phyloP scores from a whole-genome alignment of 257 asterid genomes.

The Echium plantagineum region DNA sequence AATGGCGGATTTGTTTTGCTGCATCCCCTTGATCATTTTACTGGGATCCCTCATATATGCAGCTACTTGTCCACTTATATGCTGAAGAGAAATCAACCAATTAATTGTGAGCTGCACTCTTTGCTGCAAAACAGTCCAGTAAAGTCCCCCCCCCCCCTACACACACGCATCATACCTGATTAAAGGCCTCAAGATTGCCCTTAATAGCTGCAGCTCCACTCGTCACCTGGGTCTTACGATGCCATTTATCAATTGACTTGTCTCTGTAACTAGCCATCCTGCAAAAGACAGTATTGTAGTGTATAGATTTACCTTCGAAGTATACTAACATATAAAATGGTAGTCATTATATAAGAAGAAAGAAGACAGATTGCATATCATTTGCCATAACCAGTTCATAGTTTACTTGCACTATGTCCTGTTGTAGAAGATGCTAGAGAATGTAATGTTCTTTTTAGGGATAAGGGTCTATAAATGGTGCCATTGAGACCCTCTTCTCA shows the following conservation, averaged over 20 bases:
- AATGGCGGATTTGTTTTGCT: slow-evolving; percentile 58
- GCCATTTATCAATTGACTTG: slow-evolving; percentile 93
- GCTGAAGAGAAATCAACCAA: slow-evolving; percentile 34
- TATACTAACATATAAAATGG: neutral
- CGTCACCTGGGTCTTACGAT: slow-evolving; percentile 83
- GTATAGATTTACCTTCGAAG: neutral
- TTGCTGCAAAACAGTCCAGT: slow-evolving; percentile 6
- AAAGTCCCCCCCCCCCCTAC: slow-evolving; percentile 11
- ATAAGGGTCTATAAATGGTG: too few relatives aligned
- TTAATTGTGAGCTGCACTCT: slow-evolving; percentile 13
- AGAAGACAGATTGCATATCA: neutral
- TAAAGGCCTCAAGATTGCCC: slow-evolving; percentile 87
- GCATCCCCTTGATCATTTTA: slow-evolving; percentile 93
- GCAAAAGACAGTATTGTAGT: slow-evolving; percentile 15
- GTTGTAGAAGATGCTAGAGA: neutral
- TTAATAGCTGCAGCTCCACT: slow-evolving; percentile 93
- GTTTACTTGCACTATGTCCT: neutral
- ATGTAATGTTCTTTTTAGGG: too few relatives aligned
- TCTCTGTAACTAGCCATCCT: slow-evolving; percentile 77
- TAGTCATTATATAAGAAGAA: neutral
- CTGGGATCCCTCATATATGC: slow-evolving; percentile 93
- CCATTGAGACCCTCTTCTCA: too few relatives aligned
- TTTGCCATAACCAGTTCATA: neutral
- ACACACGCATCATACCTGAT: slow-evolving; percentile 73
- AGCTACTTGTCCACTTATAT: slow-evolving; percentile 83